Conservation (phyloP, 345 rosid genomes). For the Camelina hispida region DNA sequence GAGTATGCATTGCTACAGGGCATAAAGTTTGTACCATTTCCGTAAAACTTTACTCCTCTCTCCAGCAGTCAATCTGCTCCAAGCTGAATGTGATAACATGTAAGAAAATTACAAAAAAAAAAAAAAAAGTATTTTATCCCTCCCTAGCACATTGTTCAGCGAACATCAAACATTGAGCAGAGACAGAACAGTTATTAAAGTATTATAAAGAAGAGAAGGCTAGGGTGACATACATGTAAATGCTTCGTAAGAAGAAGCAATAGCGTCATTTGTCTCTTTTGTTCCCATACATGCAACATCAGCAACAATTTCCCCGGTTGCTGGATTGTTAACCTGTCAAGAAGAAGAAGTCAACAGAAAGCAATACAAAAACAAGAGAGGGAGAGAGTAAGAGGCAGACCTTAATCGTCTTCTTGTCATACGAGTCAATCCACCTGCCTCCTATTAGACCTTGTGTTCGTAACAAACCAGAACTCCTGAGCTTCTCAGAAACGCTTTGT, state of each 20-base stretch:
- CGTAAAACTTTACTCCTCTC: slow-evolving; percentile 82
- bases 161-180: slow-evolving; percentile 16
- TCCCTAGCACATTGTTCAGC: slow-evolving; percentile 9
- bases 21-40: slow-evolving; percentile 63
- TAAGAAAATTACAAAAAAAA: slow-evolving; percentile 2
- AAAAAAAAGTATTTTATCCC: neutral
- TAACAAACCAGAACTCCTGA: slow-evolving; percentile 60
- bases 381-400: slow-evolving; percentile 41
- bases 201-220: slow-evolving; percentile 5
- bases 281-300: slow-evolving; percentile 84
- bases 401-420: slow-evolving; percentile 72
- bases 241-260: slow-evolving; percentile 80
- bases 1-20: slow-evolving; percentile 13
- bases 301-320: slow-evolving; percentile 78
- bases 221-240: slow-evolving; percentile 60
- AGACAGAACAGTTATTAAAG: neutral
- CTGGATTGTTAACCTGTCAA: slow-evolving; percentile 85
- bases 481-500: slow-evolving; percentile 50
- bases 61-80: slow-evolving; percentile 86
- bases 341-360: slow-evolving; percentile 3
- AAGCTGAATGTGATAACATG: slow-evolving; percentile 56
- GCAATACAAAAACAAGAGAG: neutral
- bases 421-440: slow-evolving; percentile 84
- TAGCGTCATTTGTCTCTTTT: slow-evolving; percentile 85
- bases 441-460: slow-evolving; percentile 80